Evolutionary conservation across 1,284 basidiomycete genomes (phyloP).

Genomic region (Stereum hirsutum): DNA sequence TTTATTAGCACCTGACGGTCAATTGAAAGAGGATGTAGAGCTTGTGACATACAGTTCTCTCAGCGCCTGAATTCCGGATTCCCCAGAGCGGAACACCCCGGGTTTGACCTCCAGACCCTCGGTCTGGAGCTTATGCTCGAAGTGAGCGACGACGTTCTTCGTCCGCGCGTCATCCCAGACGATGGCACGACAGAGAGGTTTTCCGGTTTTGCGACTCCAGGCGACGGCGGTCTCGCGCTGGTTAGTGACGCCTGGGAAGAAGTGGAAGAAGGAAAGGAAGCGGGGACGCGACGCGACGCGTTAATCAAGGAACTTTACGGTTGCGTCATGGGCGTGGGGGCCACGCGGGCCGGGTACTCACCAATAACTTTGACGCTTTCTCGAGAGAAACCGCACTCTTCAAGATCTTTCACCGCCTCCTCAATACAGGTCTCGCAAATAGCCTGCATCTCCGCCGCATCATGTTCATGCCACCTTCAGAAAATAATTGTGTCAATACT

Average conservation of each 20-base stretch:
- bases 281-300: background rate
- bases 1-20: conserved; percentile 6
- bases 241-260: conserved; percentile 82
- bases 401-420: conserved; percentile 65
- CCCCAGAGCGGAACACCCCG: conserved; percentile 63
- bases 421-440: conserved; percentile 76
- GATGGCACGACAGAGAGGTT: conserved; percentile 83
- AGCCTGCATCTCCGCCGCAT: conserved; percentile 77
- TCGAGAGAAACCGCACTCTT: conserved; percentile 65
- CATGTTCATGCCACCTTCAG: conserved; percentile 90
- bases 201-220: conserved; percentile 88
- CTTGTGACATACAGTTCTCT: conserved; percentile 52
- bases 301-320: background rate
- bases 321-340: conserved; percentile 3
- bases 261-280: too few species aligned
- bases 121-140: conserved; percentile 63
- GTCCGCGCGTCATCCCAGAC: conserved; percentile 97
- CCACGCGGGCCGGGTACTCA: conserved; percentile 25
- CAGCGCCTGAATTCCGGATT: conserved; percentile 58
- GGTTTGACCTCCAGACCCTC: conserved; percentile 68
- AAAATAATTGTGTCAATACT: conserved; percentile 4
- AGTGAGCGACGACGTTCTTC: conserved; percentile 73
- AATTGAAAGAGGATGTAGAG: conserved; percentile 1
- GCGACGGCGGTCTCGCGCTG: conserved; percentile 95
- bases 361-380: conserved; percentile 89